Evolutionary conservation across 2,329 filamentous ascomycete genomes (phyloP).

Genomic region (Curvularia verruculosa): DNA sequence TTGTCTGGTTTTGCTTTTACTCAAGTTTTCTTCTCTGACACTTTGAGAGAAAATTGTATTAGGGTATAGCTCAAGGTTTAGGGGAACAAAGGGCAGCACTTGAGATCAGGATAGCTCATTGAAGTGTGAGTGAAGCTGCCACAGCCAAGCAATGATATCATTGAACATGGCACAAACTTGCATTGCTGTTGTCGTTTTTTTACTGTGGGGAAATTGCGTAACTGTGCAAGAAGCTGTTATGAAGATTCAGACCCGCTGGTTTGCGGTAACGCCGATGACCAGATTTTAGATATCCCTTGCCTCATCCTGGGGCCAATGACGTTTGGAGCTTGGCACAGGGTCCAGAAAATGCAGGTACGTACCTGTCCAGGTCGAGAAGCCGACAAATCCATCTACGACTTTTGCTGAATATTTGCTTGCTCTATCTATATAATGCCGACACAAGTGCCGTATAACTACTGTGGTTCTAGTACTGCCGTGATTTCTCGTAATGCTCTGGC

Average conservation of each 20-base stretch:
- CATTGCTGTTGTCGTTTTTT: not conserved
- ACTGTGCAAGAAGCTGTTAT: not conserved
- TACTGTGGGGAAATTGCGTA: not conserved
- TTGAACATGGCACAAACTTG: slow-evolving; percentile 12
- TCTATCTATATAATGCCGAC: not conserved
- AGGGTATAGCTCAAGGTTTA: slow-evolving; percentile 17
- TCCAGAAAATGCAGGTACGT: slow-evolving; percentile 13
- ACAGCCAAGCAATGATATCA: slow-evolving; percentile 19
- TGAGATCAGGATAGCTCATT: slow-evolving; percentile 11
- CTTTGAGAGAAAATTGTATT: slow-evolving; percentile 22
- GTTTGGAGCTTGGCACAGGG: slow-evolving; percentile 7
- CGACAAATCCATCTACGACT: slow-evolving; percentile 3
- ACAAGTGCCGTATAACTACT: not conserved
- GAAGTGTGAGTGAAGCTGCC: slow-evolving; percentile 14
- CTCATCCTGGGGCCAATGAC: not conserved
- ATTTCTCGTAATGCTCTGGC: not conserved
- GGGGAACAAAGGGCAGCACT: slow-evolving; percentile 13
- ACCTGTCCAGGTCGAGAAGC: slow-evolving; percentile 12
- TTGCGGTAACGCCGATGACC: not conserved
- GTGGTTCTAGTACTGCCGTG: not conserved
- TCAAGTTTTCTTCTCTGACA: slow-evolving; percentile 19
- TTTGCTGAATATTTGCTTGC: slow-evolving; percentile 1
- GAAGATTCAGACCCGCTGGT: not conserved
- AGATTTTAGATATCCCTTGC: not conserved
- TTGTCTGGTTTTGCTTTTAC: slow-evolving; percentile 21